These are phyloP conservation scores for Monilinia laxa DNA, from an alignment of 2,329 filamentous ascomycete species.

Conservation along the genomic window DNA sequence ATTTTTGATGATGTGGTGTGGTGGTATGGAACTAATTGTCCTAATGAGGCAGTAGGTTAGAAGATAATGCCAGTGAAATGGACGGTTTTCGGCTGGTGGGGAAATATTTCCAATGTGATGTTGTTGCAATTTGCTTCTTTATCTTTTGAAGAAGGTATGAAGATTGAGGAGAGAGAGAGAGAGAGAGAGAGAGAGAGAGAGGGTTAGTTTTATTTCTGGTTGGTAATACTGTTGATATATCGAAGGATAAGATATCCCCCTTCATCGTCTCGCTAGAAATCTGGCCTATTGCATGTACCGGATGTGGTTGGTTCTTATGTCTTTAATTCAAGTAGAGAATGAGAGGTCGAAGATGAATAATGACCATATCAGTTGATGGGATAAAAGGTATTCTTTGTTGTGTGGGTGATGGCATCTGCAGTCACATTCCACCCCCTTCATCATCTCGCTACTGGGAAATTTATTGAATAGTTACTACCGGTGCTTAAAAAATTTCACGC, in stretches of 20 bases:
- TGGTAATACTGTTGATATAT: not conserved
- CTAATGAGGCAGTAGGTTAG: constrained; percentile 15
- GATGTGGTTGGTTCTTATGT: too few relatives aligned
- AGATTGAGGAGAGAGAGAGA: too few relatives aligned
- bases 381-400: not conserved
- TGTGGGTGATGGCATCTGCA: too few relatives aligned
- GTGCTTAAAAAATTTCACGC: not conserved
- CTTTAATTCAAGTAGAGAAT: too few relatives aligned
- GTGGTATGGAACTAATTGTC: constrained; percentile 2
- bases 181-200: too few relatives aligned
- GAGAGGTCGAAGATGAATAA: not conserved
- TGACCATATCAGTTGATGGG: too few relatives aligned
- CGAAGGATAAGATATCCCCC: not conserved
- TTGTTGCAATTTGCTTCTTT: too few relatives aligned
- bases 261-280: not conserved
- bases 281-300: too few relatives aligned
- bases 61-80: not conserved
- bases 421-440: constrained; percentile 3
- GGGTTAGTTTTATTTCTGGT: too few relatives aligned
- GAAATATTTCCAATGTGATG: too few relatives aligned
- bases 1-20: constrained; percentile 2
- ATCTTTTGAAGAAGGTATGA: too few relatives aligned
- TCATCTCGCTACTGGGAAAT: constrained; percentile 4
- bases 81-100: too few relatives aligned
- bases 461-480: not conserved